Conservation (phyloP, 805 yeast species). For the Clavispora phyllophila region DNA sequence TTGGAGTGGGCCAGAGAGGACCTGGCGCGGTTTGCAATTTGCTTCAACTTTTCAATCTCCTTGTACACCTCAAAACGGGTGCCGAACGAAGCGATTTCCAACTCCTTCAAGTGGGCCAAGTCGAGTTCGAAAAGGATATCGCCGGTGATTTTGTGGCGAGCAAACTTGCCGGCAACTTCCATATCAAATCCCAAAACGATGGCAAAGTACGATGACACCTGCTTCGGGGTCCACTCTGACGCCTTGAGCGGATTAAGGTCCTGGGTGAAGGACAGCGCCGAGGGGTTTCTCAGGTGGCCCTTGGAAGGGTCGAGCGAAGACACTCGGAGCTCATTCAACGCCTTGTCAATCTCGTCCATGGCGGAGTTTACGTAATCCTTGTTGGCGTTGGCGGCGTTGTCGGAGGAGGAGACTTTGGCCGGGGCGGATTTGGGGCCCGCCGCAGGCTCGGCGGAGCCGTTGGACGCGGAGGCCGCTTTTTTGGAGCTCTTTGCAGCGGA, state of each 20-base stretch:
- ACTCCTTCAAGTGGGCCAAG: conserved; percentile 78
- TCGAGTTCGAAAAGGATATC: conserved; percentile 80
- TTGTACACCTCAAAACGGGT: conserved; percentile 89
- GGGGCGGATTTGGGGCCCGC: neutral
- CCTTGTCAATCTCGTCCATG: conserved; percentile 68
- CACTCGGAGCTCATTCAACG: conserved; percentile 54
- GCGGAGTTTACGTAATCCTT: conserved; percentile 26
- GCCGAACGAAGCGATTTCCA: conserved; percentile 90
- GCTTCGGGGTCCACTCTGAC: conserved; percentile 74
- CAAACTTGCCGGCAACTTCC: conserved; percentile 72
- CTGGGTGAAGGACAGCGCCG: conserved; percentile 14
- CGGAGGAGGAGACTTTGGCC: conserved; percentile 5
- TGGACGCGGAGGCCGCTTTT: neutral
- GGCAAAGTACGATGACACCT: conserved; percentile 75
- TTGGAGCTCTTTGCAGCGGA: conserved; percentile 4
- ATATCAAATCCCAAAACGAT: conserved; percentile 65
- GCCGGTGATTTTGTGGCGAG: conserved; percentile 86
- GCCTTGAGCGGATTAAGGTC: conserved; percentile 46
- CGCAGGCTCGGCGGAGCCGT: neutral
- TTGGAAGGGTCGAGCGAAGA: conserved; percentile 12
- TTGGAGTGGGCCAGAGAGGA: neutral
- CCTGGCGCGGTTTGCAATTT: conserved; percentile 12
- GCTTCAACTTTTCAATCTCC: conserved; percentile 70
- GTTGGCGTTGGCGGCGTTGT: neutral
- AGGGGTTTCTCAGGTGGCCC: conserved; percentile 5